phyloP scores from a whole-genome alignment of 2,329 filamentous ascomycete species.

The Colletotrichum plurivorum region DNA sequence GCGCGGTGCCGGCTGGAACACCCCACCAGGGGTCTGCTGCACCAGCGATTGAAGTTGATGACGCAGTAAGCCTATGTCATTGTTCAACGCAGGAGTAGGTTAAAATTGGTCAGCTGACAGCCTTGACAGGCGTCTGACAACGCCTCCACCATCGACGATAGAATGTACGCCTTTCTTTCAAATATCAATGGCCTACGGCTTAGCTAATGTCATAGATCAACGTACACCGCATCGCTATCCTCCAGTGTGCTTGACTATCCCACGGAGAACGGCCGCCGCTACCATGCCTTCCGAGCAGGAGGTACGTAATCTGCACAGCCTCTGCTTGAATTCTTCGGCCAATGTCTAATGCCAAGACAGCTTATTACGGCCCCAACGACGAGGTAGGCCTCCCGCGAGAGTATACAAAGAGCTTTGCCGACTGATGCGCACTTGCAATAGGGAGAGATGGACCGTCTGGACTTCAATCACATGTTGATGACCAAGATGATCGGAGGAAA shows the following conservation, averaged over 20 bases:
- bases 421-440: not conserved
- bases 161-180: not conserved
- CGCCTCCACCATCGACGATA: conserved; percentile 5
- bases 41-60: not conserved
- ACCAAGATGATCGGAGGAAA: conserved; percentile 9
- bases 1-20: not conserved
- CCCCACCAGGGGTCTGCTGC: not conserved
- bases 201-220: not conserved
- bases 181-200: too few species aligned
- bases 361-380: conserved; percentile 55
- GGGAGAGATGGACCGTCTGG: conserved; percentile 28
- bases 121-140: not conserved
- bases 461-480: conserved; percentile 4
- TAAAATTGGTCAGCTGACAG: not conserved
- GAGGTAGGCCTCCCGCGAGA: conserved; percentile 40
- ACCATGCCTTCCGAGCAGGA: conserved; percentile 36
- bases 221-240: conserved; percentile 14
- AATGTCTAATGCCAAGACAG: not conserved
- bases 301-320: not conserved
- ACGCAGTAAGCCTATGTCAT: not conserved
- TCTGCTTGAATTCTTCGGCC: too few species aligned
- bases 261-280: conserved; percentile 31
- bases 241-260: conserved; percentile 33
- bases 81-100: too few species aligned
- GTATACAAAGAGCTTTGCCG: too few species aligned